These are phyloP conservation scores for Plectosphaerella plurivora DNA, from an alignment of 2,329 filamentous ascomycete species.

Conservation along the genomic window DNA sequence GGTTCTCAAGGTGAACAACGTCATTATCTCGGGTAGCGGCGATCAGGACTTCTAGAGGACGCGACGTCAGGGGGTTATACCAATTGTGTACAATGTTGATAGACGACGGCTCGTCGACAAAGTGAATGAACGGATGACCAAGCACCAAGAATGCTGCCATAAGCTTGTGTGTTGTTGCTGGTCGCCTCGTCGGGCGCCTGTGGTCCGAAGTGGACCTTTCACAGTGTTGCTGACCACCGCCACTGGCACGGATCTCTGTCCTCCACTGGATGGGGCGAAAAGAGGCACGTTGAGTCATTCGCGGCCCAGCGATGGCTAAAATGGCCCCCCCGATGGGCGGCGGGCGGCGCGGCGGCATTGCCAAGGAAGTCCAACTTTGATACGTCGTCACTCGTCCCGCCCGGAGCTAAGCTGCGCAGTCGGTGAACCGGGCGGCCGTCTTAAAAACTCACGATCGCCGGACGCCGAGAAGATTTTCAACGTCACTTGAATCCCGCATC, in stretches of 20 bases:
- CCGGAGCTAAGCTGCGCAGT: neutral
- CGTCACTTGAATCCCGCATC: neutral
- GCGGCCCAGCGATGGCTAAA: neutral
- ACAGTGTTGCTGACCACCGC: neutral
- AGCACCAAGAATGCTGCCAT: neutral
- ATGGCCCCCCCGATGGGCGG: neutral
- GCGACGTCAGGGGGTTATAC: neutral
- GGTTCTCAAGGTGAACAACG: slow-evolving; percentile 96
- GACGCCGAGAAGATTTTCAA: neutral
- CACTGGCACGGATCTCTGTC: neutral
- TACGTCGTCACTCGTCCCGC: neutral
- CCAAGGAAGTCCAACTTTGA: neutral
- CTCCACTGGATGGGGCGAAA: neutral
- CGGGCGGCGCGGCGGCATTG: neutral
- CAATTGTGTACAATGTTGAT: neutral
- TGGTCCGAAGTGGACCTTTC: neutral
- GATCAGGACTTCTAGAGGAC: slow-evolving; percentile 76
- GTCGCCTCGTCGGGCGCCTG: too few species aligned
- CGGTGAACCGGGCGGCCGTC: neutral
- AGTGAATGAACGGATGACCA: neutral
- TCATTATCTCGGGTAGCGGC: slow-evolving; percentile 84
- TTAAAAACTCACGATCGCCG: neutral
- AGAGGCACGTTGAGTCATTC: neutral
- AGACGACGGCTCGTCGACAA: neutral
- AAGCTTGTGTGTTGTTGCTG: neutral